These are phyloP conservation scores for Blastobotrys arbuscula DNA, from an alignment of 1,139 yeast species.

Conservation along the genomic window DNA sequence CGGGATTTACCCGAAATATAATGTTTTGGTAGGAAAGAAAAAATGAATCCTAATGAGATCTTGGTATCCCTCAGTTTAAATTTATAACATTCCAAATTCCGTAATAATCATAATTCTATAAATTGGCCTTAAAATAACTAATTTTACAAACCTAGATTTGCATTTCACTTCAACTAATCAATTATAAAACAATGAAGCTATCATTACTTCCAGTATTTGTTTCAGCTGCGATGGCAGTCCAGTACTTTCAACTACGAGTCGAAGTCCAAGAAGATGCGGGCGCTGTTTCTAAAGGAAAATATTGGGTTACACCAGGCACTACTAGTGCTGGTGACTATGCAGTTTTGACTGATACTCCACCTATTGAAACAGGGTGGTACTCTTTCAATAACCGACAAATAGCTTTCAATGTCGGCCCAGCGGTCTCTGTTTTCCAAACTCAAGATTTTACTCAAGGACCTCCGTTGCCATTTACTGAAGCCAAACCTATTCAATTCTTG, in stretches of 20 bases:
- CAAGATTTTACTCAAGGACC: neutral
- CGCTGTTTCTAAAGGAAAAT: neutral
- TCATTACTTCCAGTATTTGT: neutral
- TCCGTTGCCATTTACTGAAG: neutral
- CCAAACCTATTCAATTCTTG: neutral
- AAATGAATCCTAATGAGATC: no score
- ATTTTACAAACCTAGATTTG: no score
- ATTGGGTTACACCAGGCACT: neutral
- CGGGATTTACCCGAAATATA: no score
- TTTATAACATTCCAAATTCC: no score
- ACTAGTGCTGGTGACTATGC: neutral
- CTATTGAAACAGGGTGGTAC: neutral
- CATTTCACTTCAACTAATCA: neutral
- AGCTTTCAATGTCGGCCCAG: neutral
- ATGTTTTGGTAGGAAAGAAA: neutral
- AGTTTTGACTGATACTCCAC: neutral
- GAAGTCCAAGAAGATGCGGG: neutral
- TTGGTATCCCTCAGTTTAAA: no score
- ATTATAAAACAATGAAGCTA: neutral
- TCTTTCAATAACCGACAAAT: neutral
- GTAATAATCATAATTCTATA: no score
- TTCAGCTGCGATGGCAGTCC: neutral
- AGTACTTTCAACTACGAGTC: neutral
- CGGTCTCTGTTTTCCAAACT: neutral
- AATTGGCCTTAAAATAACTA: no score